phyloP scores from a whole-genome alignment of 1,284 basidiomycete genomes.

The Malassezia restricta region DNA sequence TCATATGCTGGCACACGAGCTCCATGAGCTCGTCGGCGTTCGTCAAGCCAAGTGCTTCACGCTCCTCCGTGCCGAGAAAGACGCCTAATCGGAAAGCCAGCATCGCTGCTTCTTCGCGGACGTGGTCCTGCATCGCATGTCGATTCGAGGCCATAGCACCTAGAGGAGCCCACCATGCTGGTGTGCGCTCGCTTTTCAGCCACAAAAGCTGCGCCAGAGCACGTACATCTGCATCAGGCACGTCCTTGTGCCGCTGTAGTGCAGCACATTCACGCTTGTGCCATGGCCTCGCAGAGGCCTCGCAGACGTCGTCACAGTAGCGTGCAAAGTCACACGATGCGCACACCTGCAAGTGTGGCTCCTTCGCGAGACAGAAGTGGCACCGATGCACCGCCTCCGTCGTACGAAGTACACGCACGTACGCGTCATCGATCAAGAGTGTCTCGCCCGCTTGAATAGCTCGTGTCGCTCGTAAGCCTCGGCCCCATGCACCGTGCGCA shows the following conservation, averaged over 20 bases:
- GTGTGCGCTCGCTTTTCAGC: slow-evolving; percentile 1
- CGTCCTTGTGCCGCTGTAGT: neutral
- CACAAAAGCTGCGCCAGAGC: slow-evolving; percentile 14
- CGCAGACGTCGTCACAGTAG: slow-evolving; percentile 13
- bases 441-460: neutral
- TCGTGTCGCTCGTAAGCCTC: neutral
- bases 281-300: slow-evolving; percentile 7
- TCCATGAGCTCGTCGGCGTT: slow-evolving; percentile 58
- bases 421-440: neutral
- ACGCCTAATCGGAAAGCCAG: slow-evolving; percentile 58
- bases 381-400: slow-evolving; percentile 2
- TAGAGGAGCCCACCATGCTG: neutral
- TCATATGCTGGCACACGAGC: slow-evolving; percentile 60
- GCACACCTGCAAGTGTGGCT: neutral
- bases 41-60: slow-evolving; percentile 55
- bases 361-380: slow-evolving; percentile 8
- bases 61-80: slow-evolving; percentile 32
- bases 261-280: slow-evolving; percentile 16
- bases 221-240: slow-evolving; percentile 10
- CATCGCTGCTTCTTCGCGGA: slow-evolving; percentile 1
- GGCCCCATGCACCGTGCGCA: neutral
- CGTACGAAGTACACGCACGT: slow-evolving; percentile 4
- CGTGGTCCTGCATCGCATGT: neutral
- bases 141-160: slow-evolving; percentile 10
- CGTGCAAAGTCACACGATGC: slow-evolving; percentile 12